These are phyloP conservation scores for Hypoxylon sp. DNA, from an alignment of 2,329 filamentous ascomycete genomes.

Conservation along the genomic window DNA sequence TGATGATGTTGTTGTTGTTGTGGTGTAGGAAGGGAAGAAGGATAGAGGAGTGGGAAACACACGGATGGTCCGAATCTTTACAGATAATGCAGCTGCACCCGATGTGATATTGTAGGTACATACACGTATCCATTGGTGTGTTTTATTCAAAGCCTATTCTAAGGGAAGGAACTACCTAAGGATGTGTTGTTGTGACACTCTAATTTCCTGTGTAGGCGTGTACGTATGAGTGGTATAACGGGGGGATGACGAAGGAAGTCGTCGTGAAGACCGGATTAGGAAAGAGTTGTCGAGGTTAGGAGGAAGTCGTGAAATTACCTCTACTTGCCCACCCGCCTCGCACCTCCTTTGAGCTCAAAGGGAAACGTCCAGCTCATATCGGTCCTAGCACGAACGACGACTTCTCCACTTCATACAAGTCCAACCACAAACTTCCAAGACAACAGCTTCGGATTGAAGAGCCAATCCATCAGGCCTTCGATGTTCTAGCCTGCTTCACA, in stretches of 20 bases:
- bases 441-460: constrained; percentile 5
- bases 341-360: neutral
- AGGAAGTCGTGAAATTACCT: constrained; percentile 8
- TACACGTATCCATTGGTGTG: neutral
- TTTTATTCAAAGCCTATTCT: constrained; percentile 8
- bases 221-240: neutral
- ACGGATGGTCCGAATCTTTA: too few species aligned
- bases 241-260: neutral
- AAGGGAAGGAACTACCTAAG: neutral
- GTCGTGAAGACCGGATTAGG: neutral
- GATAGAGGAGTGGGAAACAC: too few species aligned
- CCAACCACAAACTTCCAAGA: neutral
- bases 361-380: neutral
- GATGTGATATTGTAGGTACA: neutral
- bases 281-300: neutral
- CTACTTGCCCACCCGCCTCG: neutral
- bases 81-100: neutral
- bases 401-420: constrained; percentile 17
- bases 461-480: neutral
- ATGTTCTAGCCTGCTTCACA: neutral
- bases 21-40: constrained; percentile 1
- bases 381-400: neutral
- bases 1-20: too few species aligned
- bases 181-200: neutral
- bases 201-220: neutral